phyloP scores from a whole-genome alignment of 1,139 yeast species.

The Blastobotrys proliferans region DNA sequence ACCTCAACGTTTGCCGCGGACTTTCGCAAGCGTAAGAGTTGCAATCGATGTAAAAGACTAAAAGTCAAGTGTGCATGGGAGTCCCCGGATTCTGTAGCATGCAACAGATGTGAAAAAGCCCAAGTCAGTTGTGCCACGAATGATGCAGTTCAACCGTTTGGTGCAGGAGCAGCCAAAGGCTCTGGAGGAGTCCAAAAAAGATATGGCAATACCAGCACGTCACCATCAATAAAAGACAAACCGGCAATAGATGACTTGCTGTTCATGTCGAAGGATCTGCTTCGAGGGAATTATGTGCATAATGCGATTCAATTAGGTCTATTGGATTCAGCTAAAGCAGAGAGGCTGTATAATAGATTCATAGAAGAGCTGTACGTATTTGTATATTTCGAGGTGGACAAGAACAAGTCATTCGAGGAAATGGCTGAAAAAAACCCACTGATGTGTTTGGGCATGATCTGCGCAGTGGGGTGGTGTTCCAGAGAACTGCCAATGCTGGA shows the following conservation, averaged over 20 bases:
- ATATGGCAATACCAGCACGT: background rate
- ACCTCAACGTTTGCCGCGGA: constrained; percentile 9
- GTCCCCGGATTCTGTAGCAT: constrained; percentile 42
- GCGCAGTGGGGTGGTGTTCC: constrained; percentile 7
- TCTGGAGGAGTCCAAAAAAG: no score
- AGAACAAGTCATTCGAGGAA: constrained; percentile 2
- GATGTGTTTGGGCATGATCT: constrained; percentile 7
- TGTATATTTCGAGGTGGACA: constrained; percentile 8
- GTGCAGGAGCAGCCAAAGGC: no score
- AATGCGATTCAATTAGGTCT: constrained; percentile 39
- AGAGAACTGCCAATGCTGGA: background rate
- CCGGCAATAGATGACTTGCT: background rate
- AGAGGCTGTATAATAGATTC: constrained; percentile 38
- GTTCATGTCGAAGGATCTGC: constrained; percentile 1
- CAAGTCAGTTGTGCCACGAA: constrained; percentile 44
- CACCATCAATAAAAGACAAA: background rate
- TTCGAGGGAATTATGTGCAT: constrained; percentile 34
- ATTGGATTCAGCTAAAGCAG: constrained; percentile 32
- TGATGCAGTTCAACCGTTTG: no score
- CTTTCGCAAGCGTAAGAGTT: constrained; percentile 49
- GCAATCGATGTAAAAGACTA: constrained; percentile 54
- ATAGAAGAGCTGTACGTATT: constrained; percentile 38
- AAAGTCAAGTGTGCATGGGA: constrained; percentile 54
- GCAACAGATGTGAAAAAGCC: constrained; percentile 46
- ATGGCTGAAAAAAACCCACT: constrained; percentile 8